Percentiles rank a stretch among this genome's conserved stretches.
These are phyloP conservation scores for Pontederia paniculata DNA, from an alignment of 176 grass and related monocot species.

Conservation along the genomic window DNA sequence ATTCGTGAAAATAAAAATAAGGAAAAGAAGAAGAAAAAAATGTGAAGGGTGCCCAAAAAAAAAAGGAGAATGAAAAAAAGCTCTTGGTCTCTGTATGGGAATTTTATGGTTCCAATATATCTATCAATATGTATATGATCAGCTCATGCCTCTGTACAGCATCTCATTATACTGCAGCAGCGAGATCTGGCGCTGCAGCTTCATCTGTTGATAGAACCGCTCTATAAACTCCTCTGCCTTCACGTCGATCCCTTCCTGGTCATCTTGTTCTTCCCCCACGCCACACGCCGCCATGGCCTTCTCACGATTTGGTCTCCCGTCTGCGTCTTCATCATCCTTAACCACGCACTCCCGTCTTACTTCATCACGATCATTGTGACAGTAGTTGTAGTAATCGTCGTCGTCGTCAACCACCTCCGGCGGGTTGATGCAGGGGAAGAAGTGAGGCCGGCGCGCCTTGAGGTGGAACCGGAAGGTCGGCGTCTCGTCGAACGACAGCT, in stretches of 20 bases:
- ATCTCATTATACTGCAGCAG: neutral
- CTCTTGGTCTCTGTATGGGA: too few species aligned
- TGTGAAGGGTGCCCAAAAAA: too few species aligned
- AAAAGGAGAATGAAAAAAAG: too few species aligned
- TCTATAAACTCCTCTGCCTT: slow-evolving; percentile 29
- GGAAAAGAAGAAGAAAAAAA: too few species aligned
- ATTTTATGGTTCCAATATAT: too few species aligned
- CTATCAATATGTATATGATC: neutral
- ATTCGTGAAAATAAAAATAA: too few species aligned
- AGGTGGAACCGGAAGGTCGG: slow-evolving; percentile 61
- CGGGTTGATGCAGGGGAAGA: slow-evolving; percentile 60
- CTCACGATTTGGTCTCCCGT: neutral
- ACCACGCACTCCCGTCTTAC: slow-evolving; percentile 6
- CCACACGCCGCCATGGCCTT: neutral
- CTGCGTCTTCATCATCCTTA: neutral
- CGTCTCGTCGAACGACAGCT: slow-evolving; percentile 88
- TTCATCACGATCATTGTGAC: slow-evolving; percentile 23
- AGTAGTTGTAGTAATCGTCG: slow-evolving; percentile 28
- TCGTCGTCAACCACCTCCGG: slow-evolving; percentile 18
- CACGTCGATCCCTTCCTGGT: slow-evolving; percentile 37
- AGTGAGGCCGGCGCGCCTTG: slow-evolving; percentile 35
- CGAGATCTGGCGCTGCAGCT: slow-evolving; percentile 6
- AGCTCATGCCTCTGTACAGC: neutral
- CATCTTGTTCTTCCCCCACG: slow-evolving; percentile 4
- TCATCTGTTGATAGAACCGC: slow-evolving; percentile 1